These are phyloP conservation scores for Melanomma pulvis-pyrius DNA, from an alignment of 495 filamentous ascomycete genomes.

Conservation along the genomic window DNA sequence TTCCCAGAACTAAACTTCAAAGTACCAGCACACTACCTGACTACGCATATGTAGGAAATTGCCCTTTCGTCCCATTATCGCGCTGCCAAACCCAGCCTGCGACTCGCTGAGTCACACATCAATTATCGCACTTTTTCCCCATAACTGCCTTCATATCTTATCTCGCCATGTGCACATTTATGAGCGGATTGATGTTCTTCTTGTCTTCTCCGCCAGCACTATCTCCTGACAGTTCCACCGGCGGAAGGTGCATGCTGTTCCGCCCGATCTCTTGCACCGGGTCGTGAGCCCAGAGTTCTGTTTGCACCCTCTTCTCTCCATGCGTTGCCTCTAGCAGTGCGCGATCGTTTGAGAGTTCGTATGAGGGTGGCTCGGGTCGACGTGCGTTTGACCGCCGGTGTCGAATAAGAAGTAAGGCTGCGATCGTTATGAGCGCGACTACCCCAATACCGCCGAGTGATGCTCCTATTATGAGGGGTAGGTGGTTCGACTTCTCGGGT, in stretches of 20 bases:
- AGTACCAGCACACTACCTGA: too few relatives aligned
- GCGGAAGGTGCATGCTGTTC: conserved; percentile 20
- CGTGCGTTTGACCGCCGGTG: neutral
- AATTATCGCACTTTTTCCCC: too few relatives aligned
- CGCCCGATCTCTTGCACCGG: conserved; percentile 19
- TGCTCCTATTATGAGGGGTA: conserved; percentile 21
- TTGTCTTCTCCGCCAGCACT: neutral
- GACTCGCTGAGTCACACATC: too few relatives aligned
- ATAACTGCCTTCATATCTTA: too few relatives aligned
- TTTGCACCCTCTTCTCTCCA: conserved; percentile 3
- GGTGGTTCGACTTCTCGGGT: conserved; percentile 7
- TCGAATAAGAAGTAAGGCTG: conserved; percentile 2
- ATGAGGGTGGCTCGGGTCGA: conserved; percentile 1
- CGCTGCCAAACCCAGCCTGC: too few relatives aligned
- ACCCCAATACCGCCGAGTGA: conserved; percentile 15
- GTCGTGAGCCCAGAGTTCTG: conserved; percentile 17
- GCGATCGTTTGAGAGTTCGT: conserved; percentile 8
- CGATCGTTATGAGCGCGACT: conserved; percentile 1
- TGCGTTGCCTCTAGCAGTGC: neutral
- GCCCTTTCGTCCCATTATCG: too few relatives aligned
- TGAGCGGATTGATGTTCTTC: neutral
- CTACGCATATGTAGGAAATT: too few relatives aligned
- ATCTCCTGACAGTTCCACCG: conserved; percentile 20
- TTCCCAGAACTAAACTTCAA: neutral
- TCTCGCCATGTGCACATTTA: neutral